These are phyloP conservation scores for Colletotrichum somersetense DNA, from an alignment of 2,329 filamentous ascomycete genomes.

Conservation along the genomic window DNA sequence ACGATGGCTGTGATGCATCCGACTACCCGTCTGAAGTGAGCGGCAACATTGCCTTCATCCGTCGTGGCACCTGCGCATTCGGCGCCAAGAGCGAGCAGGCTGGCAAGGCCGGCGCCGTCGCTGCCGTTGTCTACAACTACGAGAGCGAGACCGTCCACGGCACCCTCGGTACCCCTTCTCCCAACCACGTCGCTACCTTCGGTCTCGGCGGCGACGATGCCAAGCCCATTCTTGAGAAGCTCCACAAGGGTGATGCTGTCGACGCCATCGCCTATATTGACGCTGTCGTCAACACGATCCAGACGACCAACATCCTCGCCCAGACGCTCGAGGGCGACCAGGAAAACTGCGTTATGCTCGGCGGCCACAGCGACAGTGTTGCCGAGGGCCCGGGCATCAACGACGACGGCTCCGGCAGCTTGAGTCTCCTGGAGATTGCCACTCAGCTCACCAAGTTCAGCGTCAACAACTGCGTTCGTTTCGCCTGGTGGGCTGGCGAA, in stretches of 20 bases:
- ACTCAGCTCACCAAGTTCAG: slow-evolving; percentile 68
- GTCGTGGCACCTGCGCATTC: slow-evolving; percentile 78
- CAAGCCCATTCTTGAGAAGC: slow-evolving; percentile 64
- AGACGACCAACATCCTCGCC: slow-evolving; percentile 72
- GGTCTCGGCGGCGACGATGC: slow-evolving; percentile 73
- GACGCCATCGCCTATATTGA: slow-evolving; percentile 71
- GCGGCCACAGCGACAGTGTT: slow-evolving; percentile 74
- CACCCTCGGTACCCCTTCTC: slow-evolving; percentile 73
- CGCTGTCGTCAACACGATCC: slow-evolving; percentile 65
- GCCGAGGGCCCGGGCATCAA: slow-evolving; percentile 79
- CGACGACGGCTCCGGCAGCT: slow-evolving; percentile 78
- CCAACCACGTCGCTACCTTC: slow-evolving; percentile 75
- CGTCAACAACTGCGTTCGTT: slow-evolving; percentile 75
- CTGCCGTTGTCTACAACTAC: slow-evolving; percentile 82
- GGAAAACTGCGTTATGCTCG: slow-evolving; percentile 75
- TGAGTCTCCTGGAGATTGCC: slow-evolving; percentile 73
- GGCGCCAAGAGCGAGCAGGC: slow-evolving; percentile 78
- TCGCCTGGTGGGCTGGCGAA: slow-evolving; percentile 77
- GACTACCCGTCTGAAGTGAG: slow-evolving; percentile 72
- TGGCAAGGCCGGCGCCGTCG: slow-evolving; percentile 76
- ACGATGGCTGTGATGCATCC: slow-evolving; percentile 71
- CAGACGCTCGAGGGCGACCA: slow-evolving; percentile 71
- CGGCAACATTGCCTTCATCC: slow-evolving; percentile 78
- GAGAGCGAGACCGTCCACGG: slow-evolving; percentile 72
- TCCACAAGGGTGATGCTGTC: slow-evolving; percentile 64